Evolutionary conservation across 1,284 basidiomycete species (phyloP).

Genomic region (Moniliophthora roreri): DNA sequence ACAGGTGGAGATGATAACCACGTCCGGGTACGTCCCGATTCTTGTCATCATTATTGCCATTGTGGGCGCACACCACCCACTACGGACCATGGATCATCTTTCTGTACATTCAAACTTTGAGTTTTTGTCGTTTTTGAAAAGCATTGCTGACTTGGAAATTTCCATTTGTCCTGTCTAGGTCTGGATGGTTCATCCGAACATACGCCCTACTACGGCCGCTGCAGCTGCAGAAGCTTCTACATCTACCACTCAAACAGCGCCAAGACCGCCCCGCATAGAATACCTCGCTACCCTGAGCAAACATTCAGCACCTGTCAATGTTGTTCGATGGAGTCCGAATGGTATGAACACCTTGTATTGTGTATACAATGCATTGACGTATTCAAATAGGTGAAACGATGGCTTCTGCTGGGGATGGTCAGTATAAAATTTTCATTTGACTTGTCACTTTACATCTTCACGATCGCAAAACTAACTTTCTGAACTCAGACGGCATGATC

Average conservation of each 20-base stretch:
- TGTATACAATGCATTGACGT: slow-evolving; percentile 6
- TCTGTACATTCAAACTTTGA: too few relatives aligned
- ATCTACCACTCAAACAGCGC: slow-evolving; percentile 40
- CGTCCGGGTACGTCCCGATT: slow-evolving; percentile 77
- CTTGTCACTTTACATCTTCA: slow-evolving; percentile 9
- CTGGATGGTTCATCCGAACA: slow-evolving; percentile 94
- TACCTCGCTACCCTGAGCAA: slow-evolving; percentile 93
- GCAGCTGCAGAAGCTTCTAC: slow-evolving; percentile 43
- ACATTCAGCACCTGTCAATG: slow-evolving; percentile 95
- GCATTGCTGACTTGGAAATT: slow-evolving; percentile 9
- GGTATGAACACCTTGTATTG: slow-evolving; percentile 42
- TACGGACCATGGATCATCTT: too few relatives aligned
- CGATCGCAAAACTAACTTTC: too few relatives aligned
- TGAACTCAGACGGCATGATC: slow-evolving; percentile 87
- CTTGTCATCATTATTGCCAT: background rate
- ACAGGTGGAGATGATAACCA: slow-evolving; percentile 98
- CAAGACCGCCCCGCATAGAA: slow-evolving; percentile 88
- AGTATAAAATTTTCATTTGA: slow-evolving; percentile 30
- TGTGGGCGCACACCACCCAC: background rate
- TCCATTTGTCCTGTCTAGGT: slow-evolving; percentile 55
- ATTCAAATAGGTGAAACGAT: slow-evolving; percentile 70
- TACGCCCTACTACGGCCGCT: slow-evolving; percentile 67
- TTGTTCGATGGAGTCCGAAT: slow-evolving; percentile 93
- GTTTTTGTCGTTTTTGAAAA: too few relatives aligned
- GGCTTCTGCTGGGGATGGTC: slow-evolving; percentile 94